Conservation (phyloP, 1,284 basidiomycete genomes). For the Paramarasmius palmivorus region DNA sequence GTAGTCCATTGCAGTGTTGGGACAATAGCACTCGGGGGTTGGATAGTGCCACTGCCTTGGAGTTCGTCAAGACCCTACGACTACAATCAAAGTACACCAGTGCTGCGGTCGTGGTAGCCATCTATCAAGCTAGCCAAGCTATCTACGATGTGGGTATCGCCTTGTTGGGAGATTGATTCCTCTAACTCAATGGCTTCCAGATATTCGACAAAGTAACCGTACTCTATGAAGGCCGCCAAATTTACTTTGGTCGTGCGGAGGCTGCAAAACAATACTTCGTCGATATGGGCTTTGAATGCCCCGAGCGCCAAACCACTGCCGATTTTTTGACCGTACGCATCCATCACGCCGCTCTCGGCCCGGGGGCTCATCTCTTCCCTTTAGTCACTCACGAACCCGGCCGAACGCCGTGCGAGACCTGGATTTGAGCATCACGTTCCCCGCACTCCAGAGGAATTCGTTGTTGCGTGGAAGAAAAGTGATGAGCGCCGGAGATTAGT, state of each 20-base stretch:
- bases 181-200: neutral
- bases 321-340: constrained; percentile 55
- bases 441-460: constrained; percentile 56
- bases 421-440: constrained; percentile 51
- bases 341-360: neutral
- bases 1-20: constrained; percentile 30
- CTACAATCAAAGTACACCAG: constrained; percentile 14
- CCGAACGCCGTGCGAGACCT: constrained; percentile 47
- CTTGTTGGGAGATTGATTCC: neutral
- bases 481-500: constrained; percentile 30
- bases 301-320: constrained; percentile 62
- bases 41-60: constrained; percentile 52
- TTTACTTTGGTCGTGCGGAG: constrained; percentile 47
- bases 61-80: constrained; percentile 24
- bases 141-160: constrained; percentile 33
- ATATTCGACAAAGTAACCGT: constrained; percentile 36
- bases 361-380: neutral
- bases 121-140: constrained; percentile 49
- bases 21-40: constrained; percentile 58
- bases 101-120: constrained; percentile 22
- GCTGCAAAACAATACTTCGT: constrained; percentile 68
- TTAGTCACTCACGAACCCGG: constrained; percentile 54
- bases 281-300: constrained; percentile 66
- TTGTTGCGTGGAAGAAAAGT: constrained; percentile 29
- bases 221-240: constrained; percentile 50